Conservation (phyloP, 371 early-diverging fungal genomes). For the Mortierella sp. region DNA sequence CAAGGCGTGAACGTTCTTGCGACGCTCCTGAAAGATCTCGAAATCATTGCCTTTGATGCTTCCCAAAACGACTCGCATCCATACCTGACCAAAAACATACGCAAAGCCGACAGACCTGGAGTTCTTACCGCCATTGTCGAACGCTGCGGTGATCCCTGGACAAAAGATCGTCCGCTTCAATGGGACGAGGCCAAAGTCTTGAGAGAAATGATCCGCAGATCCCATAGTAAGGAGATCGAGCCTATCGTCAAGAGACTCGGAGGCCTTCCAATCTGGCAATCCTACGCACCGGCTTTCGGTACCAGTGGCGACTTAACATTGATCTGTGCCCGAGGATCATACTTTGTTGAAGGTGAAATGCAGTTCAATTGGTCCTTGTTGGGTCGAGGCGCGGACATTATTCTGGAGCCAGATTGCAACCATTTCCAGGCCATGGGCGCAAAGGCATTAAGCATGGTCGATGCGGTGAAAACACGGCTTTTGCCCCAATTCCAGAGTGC, state of each 20-base stretch:
- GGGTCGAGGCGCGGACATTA: constrained; percentile 6
- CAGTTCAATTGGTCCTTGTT: background rate
- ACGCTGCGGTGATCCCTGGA: background rate
- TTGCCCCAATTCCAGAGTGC: constrained; percentile 11
- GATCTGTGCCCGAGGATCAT: constrained; percentile 16
- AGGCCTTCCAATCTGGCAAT: constrained; percentile 18
- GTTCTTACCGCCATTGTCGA: too few species aligned
- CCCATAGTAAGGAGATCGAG: background rate
- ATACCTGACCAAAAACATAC: constrained; percentile 1
- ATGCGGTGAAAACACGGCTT: background rate
- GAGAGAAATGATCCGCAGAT: background rate
- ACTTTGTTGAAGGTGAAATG: background rate
- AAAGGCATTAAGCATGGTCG: background rate
- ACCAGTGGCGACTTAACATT: background rate
- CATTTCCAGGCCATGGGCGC: constrained; percentile 13
- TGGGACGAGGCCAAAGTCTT: background rate
- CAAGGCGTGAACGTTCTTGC: background rate
- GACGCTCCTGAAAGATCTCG: constrained; percentile 2
- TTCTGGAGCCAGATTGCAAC: background rate
- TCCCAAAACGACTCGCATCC: background rate
- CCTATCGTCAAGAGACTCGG: background rate
- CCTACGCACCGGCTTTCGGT: background rate
- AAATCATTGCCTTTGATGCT: constrained; percentile 8
- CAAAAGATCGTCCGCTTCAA: background rate
- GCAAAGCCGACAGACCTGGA: too few species aligned